A percentile compares a stretch with the other conserved stretches of the same genome.
These are phyloP conservation scores for Eimeria tenella DNA, from an alignment of 169 alveolate species.

Conservation along the genomic window DNA sequence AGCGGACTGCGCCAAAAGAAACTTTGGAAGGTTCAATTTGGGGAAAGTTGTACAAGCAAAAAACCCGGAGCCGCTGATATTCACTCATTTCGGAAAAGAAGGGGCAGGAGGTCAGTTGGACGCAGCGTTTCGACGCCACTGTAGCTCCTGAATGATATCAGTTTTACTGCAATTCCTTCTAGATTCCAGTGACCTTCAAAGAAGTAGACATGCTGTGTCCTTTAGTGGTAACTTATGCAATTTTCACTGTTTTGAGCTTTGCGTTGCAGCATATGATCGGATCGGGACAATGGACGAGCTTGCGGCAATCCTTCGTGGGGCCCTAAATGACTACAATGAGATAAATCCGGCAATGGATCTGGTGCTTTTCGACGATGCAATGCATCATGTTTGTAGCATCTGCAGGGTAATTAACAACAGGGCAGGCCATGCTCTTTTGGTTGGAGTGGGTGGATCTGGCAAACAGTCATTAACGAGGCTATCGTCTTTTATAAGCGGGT, in stretches of 20 bases:
- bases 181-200: no score
- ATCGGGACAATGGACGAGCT: slow-evolving; percentile 90
- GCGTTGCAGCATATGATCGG: slow-evolving; percentile 91
- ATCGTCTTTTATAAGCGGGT: slow-evolving; percentile 93
- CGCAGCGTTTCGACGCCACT: background rate
- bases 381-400: slow-evolving; percentile 96
- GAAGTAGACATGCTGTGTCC: no score
- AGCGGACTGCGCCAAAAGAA: slow-evolving; percentile 93
- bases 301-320: slow-evolving; percentile 90
- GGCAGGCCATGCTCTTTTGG: slow-evolving; percentile 96
- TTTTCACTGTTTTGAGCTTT: background rate
- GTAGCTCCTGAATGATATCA: background rate
- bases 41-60: slow-evolving; percentile 90
- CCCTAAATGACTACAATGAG: slow-evolving; percentile 95
- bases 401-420: slow-evolving; percentile 94
- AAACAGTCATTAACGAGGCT: slow-evolving; percentile 95
- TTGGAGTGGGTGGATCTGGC: slow-evolving; percentile 99
- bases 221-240: background rate
- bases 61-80: slow-evolving; percentile 93
- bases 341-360: slow-evolving; percentile 95
- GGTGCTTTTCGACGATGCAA: slow-evolving; percentile 97
- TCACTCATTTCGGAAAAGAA: slow-evolving; percentile 91
- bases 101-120: slow-evolving; percentile 85
- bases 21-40: slow-evolving; percentile 94
- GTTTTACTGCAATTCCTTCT: background rate